These are phyloP conservation scores for Wickerhamomyces hampshirensis DNA, from an alignment of 805 yeast genomes.

Conservation along the genomic window DNA sequence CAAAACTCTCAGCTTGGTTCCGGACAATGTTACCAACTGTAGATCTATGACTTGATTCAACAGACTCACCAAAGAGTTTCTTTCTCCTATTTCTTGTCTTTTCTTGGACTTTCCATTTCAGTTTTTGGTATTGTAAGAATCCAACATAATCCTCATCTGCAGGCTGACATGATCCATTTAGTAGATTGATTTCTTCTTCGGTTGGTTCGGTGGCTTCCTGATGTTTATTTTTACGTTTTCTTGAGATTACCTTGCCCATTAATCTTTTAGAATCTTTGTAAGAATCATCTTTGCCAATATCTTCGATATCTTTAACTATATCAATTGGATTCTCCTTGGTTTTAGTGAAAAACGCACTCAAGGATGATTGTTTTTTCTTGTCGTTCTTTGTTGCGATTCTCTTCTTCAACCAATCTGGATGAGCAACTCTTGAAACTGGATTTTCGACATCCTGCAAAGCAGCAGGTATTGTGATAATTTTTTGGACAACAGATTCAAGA, in stretches of 20 bases:
- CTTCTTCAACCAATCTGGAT: conserved; percentile 88
- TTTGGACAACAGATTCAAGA: conserved; percentile 87
- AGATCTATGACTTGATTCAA: conserved; percentile 48
- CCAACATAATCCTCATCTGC: conserved; percentile 62
- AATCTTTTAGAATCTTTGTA: conserved; percentile 20
- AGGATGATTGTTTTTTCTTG: conserved; percentile 63
- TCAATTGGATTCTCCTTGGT: conserved; percentile 37
- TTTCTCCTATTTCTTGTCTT: conserved; percentile 66
- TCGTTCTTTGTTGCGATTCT: conserved; percentile 58
- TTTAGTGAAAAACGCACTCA: conserved; percentile 52
- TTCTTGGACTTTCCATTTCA: conserved; percentile 83
- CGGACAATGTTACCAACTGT: conserved; percentile 66
- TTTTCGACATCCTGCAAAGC: conserved; percentile 83
- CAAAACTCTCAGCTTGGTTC: conserved; percentile 73
- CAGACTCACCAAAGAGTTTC: conserved; percentile 69
- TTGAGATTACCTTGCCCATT: conserved; percentile 34
- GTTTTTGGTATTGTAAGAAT: conserved; percentile 71
- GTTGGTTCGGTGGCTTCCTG: conserved; percentile 29
- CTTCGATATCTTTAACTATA: conserved; percentile 68
- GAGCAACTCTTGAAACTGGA: conserved; percentile 92
- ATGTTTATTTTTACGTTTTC: conserved; percentile 29
- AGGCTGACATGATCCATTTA: conserved; percentile 56
- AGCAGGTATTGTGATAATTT: conserved; percentile 95
- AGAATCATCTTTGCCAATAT: conserved; percentile 41
- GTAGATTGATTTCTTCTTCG: conserved; percentile 46